Evolutionary conservation across 139 green algal genomes (phyloP), one percentile per base, ranked within the genome.

Genomic region (Astrephomene gubernaculifera): DNA sequence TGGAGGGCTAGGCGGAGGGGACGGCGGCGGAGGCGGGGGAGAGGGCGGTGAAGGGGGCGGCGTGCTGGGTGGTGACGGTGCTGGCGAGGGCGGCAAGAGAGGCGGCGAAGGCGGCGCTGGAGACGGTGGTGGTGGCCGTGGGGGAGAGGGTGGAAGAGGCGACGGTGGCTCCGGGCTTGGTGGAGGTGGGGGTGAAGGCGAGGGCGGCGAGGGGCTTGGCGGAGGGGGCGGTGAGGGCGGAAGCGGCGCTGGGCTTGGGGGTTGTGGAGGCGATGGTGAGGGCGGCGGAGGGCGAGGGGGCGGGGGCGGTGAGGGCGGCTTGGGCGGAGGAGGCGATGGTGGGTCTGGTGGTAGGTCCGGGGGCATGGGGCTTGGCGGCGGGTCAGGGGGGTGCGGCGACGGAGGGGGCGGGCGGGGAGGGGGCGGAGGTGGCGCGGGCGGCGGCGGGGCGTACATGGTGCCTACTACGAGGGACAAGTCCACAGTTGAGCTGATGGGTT

Each of bases 371-470:
- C n/a, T n/a, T n/a, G n/a, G n/a, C n/a, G n/a, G n/a, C n/a, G n/a
- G n/a, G n/a, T n/a, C n/a, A n/a, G n/a, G n/a, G n/a, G n/a, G n/a
- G n/a, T n/a, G n/a, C n/a, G n/a, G n/a, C n/a, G n/a, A n/a, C n/a
- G n/a, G n/a, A n/a, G n/a, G n/a, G n/a, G n/a, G n/a, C n/a, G n/a
- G n/a, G n/a, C n/a, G n/a, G n/a, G n/a, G n/a, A n/a, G n/a, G n/a
- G n/a, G n/a, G n/a, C n/a, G n/a, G n/a, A n/a, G n/a, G 53, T 21
- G 7, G 53, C 21, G 53, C 53, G 2, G 53, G 53, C 5, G 71
- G 71, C 29, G 71, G 71, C 27, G 71, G 71, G 2, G 25, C 22
- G 29, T 79, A 79, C 71, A 79, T 79, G 36, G 29, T 29, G 27
- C 71, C 71, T 2, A 79, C 44, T 1, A 43, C 44, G 5, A 29